Evolutionary conservation across 2,329 filamentous ascomycete species (phyloP).

Genomic region (Bisporella sp.): DNA sequence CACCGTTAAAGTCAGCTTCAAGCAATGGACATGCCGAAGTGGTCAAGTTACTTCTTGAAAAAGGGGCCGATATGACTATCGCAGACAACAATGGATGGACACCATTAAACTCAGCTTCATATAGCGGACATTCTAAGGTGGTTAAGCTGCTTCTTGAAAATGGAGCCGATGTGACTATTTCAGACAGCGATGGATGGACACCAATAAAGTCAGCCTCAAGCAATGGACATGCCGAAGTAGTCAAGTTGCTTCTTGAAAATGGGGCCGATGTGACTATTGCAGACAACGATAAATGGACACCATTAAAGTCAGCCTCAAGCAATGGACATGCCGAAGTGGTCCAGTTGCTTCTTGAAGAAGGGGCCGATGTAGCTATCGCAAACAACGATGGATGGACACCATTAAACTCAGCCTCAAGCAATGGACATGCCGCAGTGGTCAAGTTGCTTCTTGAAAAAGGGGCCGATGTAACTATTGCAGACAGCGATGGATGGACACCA

Average conservation of each 20-base stretch:
- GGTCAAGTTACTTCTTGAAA: neutral
- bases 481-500: too few species aligned
- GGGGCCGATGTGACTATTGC: neutral
- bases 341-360: neutral
- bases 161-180: neutral
- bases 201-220: neutral
- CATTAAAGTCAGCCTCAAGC: conserved; percentile 1
- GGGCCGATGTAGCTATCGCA: neutral
- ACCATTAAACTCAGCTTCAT: conserved; percentile 1
- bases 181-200: neutral
- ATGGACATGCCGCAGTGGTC: too few species aligned
- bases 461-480: too few species aligned
- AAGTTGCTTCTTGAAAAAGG: too few species aligned
- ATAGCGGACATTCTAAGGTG: neutral
- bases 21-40: neutral
- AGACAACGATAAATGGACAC: neutral
- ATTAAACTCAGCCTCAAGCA: conserved; percentile 1
- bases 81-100: neutral
- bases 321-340: conserved; percentile 1
- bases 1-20: neutral
- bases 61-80: neutral
- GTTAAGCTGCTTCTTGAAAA: neutral
- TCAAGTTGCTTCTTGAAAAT: neutral
- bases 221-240: neutral
- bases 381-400: neutral